Conservation (phyloP, 495 filamentous ascomycete genomes). For the Apiosordaria backusii region DNA sequence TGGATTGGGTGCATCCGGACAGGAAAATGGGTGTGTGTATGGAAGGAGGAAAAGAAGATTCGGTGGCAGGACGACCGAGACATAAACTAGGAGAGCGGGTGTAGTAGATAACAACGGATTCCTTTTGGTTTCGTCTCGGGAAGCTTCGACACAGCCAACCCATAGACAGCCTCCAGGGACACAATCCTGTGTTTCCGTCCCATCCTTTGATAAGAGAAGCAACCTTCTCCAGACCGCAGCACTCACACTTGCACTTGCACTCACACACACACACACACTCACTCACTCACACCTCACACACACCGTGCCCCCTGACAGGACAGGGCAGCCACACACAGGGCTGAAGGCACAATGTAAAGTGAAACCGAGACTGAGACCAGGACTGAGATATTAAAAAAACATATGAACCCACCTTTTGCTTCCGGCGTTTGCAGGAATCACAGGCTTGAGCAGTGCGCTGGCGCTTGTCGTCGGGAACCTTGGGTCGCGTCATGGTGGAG, state of each 20-base stretch:
- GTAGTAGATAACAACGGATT: constrained; percentile 1
- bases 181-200: background rate
- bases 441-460: constrained; percentile 66
- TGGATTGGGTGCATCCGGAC: constrained; percentile 9
- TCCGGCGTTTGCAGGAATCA: constrained; percentile 73
- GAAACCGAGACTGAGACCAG: constrained; percentile 16
- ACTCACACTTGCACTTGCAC: background rate
- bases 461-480: constrained; percentile 61
- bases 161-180: background rate
- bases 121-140: constrained; percentile 6
- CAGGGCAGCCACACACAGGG: constrained; percentile 11
- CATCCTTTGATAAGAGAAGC: background rate
- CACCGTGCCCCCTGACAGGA: background rate
- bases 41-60: constrained; percentile 4
- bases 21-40: background rate
- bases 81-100: constrained; percentile 8
- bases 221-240: background rate
- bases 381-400: constrained; percentile 14
- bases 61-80: constrained; percentile 11
- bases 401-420: constrained; percentile 61
- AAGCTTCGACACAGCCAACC: background rate
- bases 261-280: background rate
- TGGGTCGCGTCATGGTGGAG: constrained; percentile 57
- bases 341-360: background rate
- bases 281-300: background rate